These are phyloP conservation scores for Solanum chiquidenum DNA, from an alignment of 257 asterid species.

Conservation along the genomic window DNA sequence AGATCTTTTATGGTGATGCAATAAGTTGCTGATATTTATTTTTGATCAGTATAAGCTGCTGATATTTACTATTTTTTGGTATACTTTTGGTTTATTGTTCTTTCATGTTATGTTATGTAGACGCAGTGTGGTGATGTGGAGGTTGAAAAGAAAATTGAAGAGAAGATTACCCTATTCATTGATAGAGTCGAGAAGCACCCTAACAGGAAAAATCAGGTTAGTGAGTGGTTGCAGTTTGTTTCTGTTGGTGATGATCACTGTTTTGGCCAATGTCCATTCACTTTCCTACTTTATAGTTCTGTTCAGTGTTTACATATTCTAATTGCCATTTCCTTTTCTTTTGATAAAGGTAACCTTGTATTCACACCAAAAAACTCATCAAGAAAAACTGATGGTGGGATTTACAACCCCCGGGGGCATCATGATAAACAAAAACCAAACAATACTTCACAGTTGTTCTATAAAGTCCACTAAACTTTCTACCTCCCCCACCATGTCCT, in stretches of 20 bases:
- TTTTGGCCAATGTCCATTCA: not conserved
- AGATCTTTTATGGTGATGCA: not conserved
- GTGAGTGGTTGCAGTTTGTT: not conserved
- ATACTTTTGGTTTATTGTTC: not conserved
- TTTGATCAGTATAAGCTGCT: not conserved
- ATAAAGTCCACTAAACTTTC: not conserved
- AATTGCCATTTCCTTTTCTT: not conserved
- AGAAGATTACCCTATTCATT: conserved; percentile 80
- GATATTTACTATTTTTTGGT: not conserved
- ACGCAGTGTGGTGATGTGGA: conserved; percentile 93
- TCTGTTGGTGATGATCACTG: not conserved
- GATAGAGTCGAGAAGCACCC: conserved; percentile 97
- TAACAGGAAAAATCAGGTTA: conserved; percentile 93
- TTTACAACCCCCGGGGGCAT: not conserved
- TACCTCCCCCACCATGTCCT: not conserved
- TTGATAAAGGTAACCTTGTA: not conserved
- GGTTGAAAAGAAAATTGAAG: conserved; percentile 81
- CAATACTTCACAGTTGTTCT: not conserved
- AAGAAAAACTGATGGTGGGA: not conserved
- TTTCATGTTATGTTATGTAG: conserved; percentile 16
- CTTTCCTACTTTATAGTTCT: not conserved
- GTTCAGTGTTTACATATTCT: not conserved
- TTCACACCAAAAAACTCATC: not conserved
- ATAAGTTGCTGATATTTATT: not conserved
- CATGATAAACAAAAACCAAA: not conserved